These are phyloP conservation scores for Pestalotiopsis sp. DNA, from an alignment of 2,329 filamentous ascomycete genomes.

Conservation along the genomic window DNA sequence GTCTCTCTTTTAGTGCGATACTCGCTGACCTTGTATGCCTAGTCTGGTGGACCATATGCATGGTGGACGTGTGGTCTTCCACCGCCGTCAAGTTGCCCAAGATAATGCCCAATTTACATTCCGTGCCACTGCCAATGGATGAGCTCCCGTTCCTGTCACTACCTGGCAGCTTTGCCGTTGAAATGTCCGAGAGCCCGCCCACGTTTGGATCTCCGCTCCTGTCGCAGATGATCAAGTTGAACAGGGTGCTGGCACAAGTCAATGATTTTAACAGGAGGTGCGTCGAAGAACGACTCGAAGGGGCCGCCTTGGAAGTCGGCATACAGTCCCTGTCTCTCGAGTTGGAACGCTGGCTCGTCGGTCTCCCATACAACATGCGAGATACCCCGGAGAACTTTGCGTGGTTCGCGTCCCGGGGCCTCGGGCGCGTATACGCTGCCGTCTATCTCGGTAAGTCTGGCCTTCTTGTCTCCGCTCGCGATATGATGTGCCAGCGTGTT, in stretches of 20 bases:
- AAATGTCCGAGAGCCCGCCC: not conserved
- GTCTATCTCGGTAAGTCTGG: constrained; percentile 39
- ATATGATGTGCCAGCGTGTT: not conserved
- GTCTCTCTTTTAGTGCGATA: not conserved
- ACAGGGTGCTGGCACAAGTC: constrained; percentile 40
- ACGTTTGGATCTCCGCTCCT: constrained; percentile 26
- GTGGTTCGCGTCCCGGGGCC: constrained; percentile 36
- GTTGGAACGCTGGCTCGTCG: constrained; percentile 37
- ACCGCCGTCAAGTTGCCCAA: constrained; percentile 36
- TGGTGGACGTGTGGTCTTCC: constrained; percentile 43
- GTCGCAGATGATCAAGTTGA: constrained; percentile 41
- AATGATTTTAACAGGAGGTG: constrained; percentile 39
- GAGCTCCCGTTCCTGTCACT: constrained; percentile 35
- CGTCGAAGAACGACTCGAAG: constrained; percentile 27
- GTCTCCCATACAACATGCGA: constrained; percentile 36
- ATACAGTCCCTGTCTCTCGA: constrained; percentile 33
- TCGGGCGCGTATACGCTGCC: constrained; percentile 45
- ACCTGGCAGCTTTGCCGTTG: constrained; percentile 1
- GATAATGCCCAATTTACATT: constrained; percentile 27
- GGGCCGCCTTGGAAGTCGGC: constrained; percentile 17
- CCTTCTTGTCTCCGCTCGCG: not conserved
- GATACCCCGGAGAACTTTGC: constrained; percentile 42
- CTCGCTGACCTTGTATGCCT: not conserved
- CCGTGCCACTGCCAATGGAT: constrained; percentile 37
- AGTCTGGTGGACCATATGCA: constrained; percentile 42